A percentile compares a stretch with the other conserved stretches of the same genome.
Evolutionary conservation across 805 yeast species (phyloP).

Genomic region (Millerozyma miso): DNA sequence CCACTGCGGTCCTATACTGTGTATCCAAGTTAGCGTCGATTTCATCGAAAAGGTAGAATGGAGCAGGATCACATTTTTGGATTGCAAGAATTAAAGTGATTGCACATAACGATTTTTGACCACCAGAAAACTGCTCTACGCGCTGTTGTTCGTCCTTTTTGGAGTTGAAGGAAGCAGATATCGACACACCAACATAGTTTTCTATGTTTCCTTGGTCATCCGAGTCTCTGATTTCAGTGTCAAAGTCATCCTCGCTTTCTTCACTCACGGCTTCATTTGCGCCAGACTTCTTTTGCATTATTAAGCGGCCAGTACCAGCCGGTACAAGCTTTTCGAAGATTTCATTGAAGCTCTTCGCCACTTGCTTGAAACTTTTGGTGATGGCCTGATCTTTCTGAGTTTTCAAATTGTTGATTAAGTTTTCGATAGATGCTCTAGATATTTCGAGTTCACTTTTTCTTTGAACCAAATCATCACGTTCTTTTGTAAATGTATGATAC

Average conservation of each 20-base stretch:
- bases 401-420: conserved; percentile 64
- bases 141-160: conserved; percentile 79
- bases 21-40: conserved; percentile 94
- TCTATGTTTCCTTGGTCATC: conserved; percentile 33
- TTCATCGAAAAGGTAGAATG: conserved; percentile 93
- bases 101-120: conserved; percentile 96
- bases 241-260: conserved; percentile 9
- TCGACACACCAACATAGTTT: conserved; percentile 75
- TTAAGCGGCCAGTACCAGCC: conserved; percentile 68
- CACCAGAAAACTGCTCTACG: conserved; percentile 92
- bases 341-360: conserved; percentile 65
- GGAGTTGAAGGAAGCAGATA: conserved; percentile 85
- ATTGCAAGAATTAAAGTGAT: conserved; percentile 89
- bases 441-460: conserved; percentile 67
- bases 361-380: conserved; percentile 68
- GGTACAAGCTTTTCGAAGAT: conserved; percentile 84
- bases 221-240: conserved; percentile 8
- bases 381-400: conserved; percentile 82
- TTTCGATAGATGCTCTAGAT: conserved; percentile 70
- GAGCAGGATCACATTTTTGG: conserved; percentile 95
- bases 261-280: conserved; percentile 14
- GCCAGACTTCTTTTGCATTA: conserved; percentile 50
- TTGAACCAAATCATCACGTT: conserved; percentile 58
- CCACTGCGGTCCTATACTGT: conserved; percentile 85
- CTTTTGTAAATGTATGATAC: conserved; percentile 64